Percentiles rank a stretch among this genome's conserved stretches.
Conservation (phyloP, 768 basidiomycete genomes). For the Leccinum subgranulosum region DNA sequence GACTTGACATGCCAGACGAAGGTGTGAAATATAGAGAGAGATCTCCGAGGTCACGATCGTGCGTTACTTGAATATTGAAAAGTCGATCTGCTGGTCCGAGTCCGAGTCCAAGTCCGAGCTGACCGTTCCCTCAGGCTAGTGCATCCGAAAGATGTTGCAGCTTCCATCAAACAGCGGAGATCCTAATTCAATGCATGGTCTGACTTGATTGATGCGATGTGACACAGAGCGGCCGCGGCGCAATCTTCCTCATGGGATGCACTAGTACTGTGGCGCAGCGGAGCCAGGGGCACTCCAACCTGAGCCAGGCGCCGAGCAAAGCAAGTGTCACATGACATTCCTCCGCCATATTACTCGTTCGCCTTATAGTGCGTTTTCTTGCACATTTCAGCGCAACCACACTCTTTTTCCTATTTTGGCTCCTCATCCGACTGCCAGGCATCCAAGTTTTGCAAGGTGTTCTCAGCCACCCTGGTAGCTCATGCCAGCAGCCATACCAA, state of each 20-base stretch:
- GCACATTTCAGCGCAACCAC: too few species aligned
- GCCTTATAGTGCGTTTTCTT: too few species aligned
- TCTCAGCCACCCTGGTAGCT: too few species aligned
- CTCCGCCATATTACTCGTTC: too few species aligned
- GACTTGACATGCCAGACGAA: background rate
- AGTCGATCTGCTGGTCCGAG: background rate
- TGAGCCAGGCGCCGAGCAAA: too few species aligned
- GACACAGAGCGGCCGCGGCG: background rate
- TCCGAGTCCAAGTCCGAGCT: background rate
- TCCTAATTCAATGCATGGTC: background rate
- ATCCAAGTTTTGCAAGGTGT: too few species aligned
- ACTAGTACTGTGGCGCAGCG: background rate
- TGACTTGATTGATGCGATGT: background rate
- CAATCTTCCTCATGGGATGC: background rate
- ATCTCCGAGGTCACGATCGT: background rate
- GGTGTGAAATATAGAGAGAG: background rate
- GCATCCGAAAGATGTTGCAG: background rate
- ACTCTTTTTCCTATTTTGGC: too few species aligned
- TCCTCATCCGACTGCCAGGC: too few species aligned
- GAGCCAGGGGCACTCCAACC: too few species aligned
- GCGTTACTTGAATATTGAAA: background rate
- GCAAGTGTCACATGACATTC: too few species aligned
- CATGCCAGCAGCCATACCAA: too few species aligned
- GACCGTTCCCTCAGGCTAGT: background rate
- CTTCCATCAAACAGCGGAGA: background rate